Percentiles rank a stretch among this genome's conserved stretches.
phyloP scores from a whole-genome alignment of 495 filamentous ascomycete genomes.

The Astrothelium subdiscretum region DNA sequence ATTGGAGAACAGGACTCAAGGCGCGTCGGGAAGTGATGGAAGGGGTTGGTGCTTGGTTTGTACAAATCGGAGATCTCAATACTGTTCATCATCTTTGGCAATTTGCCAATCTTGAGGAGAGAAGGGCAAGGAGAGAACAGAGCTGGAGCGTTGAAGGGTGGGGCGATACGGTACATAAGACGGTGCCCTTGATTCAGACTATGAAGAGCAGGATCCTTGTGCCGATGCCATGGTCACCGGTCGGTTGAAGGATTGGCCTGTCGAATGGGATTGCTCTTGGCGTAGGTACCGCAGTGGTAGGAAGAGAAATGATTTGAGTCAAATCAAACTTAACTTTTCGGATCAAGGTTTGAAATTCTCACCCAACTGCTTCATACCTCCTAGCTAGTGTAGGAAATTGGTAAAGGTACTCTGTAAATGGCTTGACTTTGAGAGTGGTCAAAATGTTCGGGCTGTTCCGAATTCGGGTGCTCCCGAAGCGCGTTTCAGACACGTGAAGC shows the following conservation, averaged over 20 bases:
- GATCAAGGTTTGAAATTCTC: too few relatives aligned
- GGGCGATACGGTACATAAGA: slow-evolving; percentile 98
- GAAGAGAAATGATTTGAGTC: background rate
- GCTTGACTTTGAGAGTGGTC: too few relatives aligned
- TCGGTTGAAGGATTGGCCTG: slow-evolving; percentile 30
- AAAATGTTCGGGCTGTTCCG: background rate
- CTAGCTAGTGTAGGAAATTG: too few relatives aligned
- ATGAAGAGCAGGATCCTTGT: slow-evolving; percentile 94
- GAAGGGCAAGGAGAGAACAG: slow-evolving; percentile 81
- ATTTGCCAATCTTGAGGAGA: slow-evolving; percentile 90
- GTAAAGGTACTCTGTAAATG: too few relatives aligned
- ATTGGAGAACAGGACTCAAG: slow-evolving; percentile 88
- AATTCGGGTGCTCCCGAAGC: background rate
- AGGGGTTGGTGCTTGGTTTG: slow-evolving; percentile 96
- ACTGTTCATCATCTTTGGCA: slow-evolving; percentile 98
- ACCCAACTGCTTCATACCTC: too few relatives aligned
- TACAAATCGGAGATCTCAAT: slow-evolving; percentile 94
- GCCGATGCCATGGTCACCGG: slow-evolving; percentile 91
- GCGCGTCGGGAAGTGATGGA: slow-evolving; percentile 95
- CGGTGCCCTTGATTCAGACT: slow-evolving; percentile 86
- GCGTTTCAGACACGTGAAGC: background rate
- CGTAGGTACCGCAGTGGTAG: background rate
- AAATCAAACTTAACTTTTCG: too few relatives aligned
- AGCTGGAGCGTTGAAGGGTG: slow-evolving; percentile 93
- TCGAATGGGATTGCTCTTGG: background rate